A percentile compares a stretch with the other conserved stretches of the same genome.
phyloP scores from a whole-genome alignment of 768 basidiomycete genomes.

The Termitomyces sp. region DNA sequence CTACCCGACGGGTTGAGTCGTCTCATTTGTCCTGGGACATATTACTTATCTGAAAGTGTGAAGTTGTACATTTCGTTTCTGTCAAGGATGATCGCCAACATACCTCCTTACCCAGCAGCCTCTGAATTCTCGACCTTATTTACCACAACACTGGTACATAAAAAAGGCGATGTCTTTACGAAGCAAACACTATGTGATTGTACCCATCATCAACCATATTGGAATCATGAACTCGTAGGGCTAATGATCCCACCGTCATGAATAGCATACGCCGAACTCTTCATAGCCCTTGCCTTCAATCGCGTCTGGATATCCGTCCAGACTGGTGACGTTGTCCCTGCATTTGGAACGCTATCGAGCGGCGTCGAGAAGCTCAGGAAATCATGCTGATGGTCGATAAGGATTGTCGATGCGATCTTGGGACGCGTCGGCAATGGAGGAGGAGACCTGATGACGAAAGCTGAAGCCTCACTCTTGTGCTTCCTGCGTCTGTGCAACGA shows the following conservation, averaged over 20 bases:
- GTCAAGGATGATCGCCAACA: neutral
- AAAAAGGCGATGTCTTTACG: neutral
- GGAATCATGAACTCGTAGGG: constrained; percentile 7
- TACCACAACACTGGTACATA: neutral
- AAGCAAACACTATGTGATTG: neutral
- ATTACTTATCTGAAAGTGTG: too few relatives aligned
- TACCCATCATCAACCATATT: neutral
- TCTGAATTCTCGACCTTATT: neutral
- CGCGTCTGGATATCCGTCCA: constrained; percentile 7
- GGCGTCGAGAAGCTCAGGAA: constrained; percentile 6
- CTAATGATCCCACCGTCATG: constrained; percentile 14
- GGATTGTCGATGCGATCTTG: neutral
- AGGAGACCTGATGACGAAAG: neutral
- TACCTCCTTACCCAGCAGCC: neutral
- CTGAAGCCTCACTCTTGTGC: constrained; percentile 1
- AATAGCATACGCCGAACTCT: constrained; percentile 11
- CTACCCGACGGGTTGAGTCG: too few relatives aligned
- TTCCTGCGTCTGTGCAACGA: constrained; percentile 3
- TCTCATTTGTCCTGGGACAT: too few relatives aligned
- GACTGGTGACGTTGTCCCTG: neutral
- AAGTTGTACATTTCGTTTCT: too few relatives aligned
- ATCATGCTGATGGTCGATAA: neutral
- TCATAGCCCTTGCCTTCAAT: constrained; percentile 14
- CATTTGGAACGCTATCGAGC: neutral
- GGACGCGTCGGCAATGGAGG: constrained; percentile 6